phyloP scores from a whole-genome alignment of 1,284 basidiomycete genomes.

The Trichosporon coremiiforme region DNA sequence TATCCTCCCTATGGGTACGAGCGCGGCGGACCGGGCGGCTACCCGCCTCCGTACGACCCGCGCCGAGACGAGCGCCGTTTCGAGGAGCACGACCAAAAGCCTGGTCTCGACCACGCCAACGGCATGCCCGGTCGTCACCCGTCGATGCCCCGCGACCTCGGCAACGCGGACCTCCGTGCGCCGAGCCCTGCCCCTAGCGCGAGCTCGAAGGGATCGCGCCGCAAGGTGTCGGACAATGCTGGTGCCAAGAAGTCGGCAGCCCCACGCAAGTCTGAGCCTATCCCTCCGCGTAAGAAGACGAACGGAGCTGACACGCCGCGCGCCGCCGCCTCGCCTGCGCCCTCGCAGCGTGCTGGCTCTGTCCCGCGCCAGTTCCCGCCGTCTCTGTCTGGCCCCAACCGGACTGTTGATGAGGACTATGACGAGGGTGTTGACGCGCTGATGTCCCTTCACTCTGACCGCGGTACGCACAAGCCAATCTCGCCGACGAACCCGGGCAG shows the following conservation, averaged over 20 bases:
- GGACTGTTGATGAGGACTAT: slow-evolving; percentile 55
- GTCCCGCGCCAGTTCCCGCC: slow-evolving; percentile 12
- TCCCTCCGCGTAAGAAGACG: slow-evolving; percentile 21
- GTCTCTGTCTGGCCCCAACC: slow-evolving; percentile 22
- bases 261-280: slow-evolving; percentile 17
- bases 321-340: slow-evolving; percentile 29
- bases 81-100: slow-evolving; percentile 26
- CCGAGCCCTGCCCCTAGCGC: slow-evolving; percentile 46
- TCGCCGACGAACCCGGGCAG: slow-evolving; percentile 30
- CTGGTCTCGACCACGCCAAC: slow-evolving; percentile 19
- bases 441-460: slow-evolving; percentile 53
- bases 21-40: slow-evolving; percentile 20
- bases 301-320: slow-evolving; percentile 23
- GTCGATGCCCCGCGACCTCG: slow-evolving; percentile 25
- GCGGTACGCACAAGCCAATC: slow-evolving; percentile 29
- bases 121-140: slow-evolving; percentile 22
- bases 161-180: slow-evolving; percentile 35
- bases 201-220: slow-evolving; percentile 35
- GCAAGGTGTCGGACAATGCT: slow-evolving; percentile 30
- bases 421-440: slow-evolving; percentile 56
- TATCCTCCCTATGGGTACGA: slow-evolving; percentile 36
- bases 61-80: slow-evolving; percentile 27
- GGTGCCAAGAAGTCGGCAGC: slow-evolving; percentile 10
- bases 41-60: slow-evolving; percentile 25
- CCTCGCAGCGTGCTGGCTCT: slow-evolving; percentile 20